Evolutionary conservation across 257 asterid genomes (phyloP), one percentile per base, ranked within the genome.

Genomic region (Penstemon eatonii): DNA sequence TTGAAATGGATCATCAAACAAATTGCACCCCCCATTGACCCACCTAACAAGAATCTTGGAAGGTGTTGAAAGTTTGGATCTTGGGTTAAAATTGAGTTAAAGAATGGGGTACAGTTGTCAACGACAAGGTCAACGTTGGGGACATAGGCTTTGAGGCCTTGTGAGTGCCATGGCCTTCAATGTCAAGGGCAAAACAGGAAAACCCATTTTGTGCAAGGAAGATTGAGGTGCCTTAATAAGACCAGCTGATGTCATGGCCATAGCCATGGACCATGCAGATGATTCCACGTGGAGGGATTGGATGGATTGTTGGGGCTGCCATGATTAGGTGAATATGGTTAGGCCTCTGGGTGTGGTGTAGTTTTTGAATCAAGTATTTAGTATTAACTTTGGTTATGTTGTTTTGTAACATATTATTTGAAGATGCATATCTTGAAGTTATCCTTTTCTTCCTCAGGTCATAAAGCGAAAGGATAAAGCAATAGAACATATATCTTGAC

Each of bases 231-330:
- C 79, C 82, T 74, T 91, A 96, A 67, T 85, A 91, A 4, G 90
- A 89, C 98, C 94, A 91, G 89, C 96, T 89, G 80, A 85, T 85
- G 81, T 87, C 95, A 65, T 89, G 89, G 60, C 96, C 96, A 25
- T 89, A 91, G 74, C 98, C 98, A 60, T 91, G 96, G 81, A 89
- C 76, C 98, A 91, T 91, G 47, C 84, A 85, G 81, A 91, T 65
- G 87, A 83, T 40, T 80, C 87, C 96, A 54, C 85, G 95, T 54
- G 96, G 87, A 4, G 70, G 83, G 62, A 52, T 40, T 66, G 83
- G 62, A 52, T 40, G 63, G 81, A 43, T 0, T 62, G 58, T 54
- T 71, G 69, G 18, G 96, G 96, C 45, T 65, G 78, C 95, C 96
- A 91, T 3, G 96, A 84, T 76, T 78, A 82, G 33, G 96, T 91